Percentiles rank a stretch among this genome's conserved stretches.
These are phyloP conservation scores for Osmanthus fragrans DNA, from an alignment of 257 asterid species.

Conservation along the genomic window DNA sequence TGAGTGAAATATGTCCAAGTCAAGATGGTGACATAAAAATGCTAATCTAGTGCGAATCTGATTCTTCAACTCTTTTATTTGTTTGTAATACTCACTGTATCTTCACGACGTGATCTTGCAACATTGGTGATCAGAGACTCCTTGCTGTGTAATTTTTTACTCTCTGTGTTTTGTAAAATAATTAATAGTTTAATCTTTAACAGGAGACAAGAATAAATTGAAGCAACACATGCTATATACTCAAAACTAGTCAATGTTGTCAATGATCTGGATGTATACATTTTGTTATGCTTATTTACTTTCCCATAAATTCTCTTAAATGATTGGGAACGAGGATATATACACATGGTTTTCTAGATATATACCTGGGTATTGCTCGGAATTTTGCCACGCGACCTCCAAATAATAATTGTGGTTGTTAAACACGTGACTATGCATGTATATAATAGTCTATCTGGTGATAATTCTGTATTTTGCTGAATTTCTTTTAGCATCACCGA, in stretches of 20 bases:
- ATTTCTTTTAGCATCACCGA: slow-evolving; percentile 11
- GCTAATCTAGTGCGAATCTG: neutral
- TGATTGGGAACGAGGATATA: neutral
- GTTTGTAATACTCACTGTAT: neutral
- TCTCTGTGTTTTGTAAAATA: neutral
- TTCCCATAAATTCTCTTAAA: neutral
- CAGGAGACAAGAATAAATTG: neutral
- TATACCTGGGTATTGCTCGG: neutral
- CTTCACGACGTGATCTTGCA: neutral
- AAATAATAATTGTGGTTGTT: neutral
- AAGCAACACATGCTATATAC: neutral
- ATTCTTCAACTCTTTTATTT: neutral
- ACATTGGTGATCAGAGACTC: neutral
- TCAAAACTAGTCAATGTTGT: neutral
- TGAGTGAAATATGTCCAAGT: neutral
- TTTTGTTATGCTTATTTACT: neutral
- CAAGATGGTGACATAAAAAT: neutral
- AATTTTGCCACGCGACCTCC: neutral
- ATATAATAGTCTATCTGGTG: neutral
- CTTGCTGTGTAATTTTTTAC: neutral
- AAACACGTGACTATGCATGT: neutral
- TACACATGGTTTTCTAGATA: neutral
- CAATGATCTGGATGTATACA: neutral
- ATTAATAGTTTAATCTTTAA: neutral
- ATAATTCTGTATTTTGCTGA: slow-evolving; percentile 6